Base-by-base conservation (phyloP, 1,139 yeast genomes). In the Geotrichum cucujoidarum region DNA sequence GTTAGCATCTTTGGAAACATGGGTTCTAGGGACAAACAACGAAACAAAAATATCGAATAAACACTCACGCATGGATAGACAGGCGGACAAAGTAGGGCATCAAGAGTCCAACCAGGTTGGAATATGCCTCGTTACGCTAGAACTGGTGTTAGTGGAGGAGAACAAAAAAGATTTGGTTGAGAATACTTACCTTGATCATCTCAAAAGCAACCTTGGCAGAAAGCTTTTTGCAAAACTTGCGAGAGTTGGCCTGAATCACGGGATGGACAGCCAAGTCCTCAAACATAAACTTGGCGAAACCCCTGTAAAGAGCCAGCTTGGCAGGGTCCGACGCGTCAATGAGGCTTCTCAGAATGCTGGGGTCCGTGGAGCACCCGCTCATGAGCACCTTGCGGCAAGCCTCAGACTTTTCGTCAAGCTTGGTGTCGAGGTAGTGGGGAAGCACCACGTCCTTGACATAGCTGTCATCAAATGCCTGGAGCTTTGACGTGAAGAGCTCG, bases 121-220 rank as follows among this genome's bases (percentile, higher is more conserved):
- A 50, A 40, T 50, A 50, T n/a, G 53, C 53, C 27, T 50, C 53
- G 20, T 50, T 50, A 27, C 53, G 50, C 50, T 47, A 41, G 25
- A 20, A 30, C 18, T 6, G 10, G 27, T 24, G 6, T 10, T 24
- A 10, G 27, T 6, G 46, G 14, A 41, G 16, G 6, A 22, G 18
- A 24, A 21, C n/a, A 38, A 38, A 14, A 22, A 42, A 25, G 16
- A 22, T 1, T 10, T 29, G n/a, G n/a, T n/a, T n/a, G n/a, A n/a
- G n/a, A 21, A 24, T 3, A 31, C 45, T 2, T 42, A 32, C 49
- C 47, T 50, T 50, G 32, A 50, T 50, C 53, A 50, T 50, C 27
- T 50, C 53, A 41, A 50, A 50, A 10, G 53, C 53, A 29, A 50
- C 53, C 29, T 47, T 50, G 13, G 49, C 31, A 13, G 50, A 42